Percentiles rank a stretch among this genome's conserved stretches.
These are phyloP conservation scores for Hansenula lynferdii DNA, from an alignment of 1,139 yeast genomes.

Conservation along the genomic window DNA sequence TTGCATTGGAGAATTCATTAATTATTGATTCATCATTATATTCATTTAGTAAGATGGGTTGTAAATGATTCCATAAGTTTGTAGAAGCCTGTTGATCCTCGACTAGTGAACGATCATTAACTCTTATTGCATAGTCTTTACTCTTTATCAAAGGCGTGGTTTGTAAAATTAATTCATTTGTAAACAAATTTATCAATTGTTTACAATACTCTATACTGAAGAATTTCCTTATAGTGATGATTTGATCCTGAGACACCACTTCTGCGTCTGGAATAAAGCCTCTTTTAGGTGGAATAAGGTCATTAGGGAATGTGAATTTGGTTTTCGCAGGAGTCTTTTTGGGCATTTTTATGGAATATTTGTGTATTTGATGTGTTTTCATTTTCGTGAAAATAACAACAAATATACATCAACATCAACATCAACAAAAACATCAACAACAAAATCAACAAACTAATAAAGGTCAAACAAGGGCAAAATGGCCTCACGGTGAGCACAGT, in stretches of 20 bases:
- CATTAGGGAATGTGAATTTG: neutral
- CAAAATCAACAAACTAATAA: neutral
- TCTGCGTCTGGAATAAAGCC: conserved; percentile 4
- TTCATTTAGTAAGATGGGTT: conserved; percentile 24
- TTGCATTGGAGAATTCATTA: conserved; percentile 36
- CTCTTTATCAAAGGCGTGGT: conserved; percentile 47
- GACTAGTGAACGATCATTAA: conserved; percentile 47
- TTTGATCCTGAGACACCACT: conserved; percentile 29
- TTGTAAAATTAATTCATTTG: conserved; percentile 29
- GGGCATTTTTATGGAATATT: too few relatives aligned
- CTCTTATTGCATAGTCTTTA: conserved; percentile 54
- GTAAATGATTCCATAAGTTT: conserved; percentile 41
- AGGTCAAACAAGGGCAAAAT: neutral
- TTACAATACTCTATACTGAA: conserved; percentile 39
- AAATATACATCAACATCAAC: too few relatives aligned
- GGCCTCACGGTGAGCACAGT: neutral
- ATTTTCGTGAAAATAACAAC: neutral
- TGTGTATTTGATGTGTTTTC: too few relatives aligned
- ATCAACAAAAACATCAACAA: neutral
- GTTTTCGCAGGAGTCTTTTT: neutral
- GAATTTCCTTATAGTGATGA: conserved; percentile 42
- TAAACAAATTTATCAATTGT: conserved; percentile 38
- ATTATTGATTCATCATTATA: conserved; percentile 22
- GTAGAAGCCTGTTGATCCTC: conserved; percentile 37
- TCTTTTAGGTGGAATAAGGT: neutral